A percentile compares a stretch with the other conserved stretches of the same genome.
phyloP scores from a whole-genome alignment of 78 protist species.

The Isochrysis galbana region DNA sequence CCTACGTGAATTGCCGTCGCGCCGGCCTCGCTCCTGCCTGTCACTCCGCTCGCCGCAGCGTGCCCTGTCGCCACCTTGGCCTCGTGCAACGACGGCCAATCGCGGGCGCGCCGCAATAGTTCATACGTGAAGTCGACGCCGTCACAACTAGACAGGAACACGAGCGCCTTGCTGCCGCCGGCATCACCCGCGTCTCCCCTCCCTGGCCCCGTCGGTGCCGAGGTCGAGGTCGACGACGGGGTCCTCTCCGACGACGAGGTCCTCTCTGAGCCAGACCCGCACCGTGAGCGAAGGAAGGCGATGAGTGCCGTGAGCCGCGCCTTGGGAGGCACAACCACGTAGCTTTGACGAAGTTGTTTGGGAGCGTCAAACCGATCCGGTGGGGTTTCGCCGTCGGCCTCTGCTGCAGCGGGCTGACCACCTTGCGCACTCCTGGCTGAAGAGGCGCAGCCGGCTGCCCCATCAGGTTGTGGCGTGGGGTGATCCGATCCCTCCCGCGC shows the following conservation, averaged over 20 bases:
- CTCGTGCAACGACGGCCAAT: not conserved
- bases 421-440: not conserved
- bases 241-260: not conserved
- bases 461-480: too few species aligned
- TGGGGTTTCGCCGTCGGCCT: not conserved
- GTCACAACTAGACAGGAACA: slow-evolving; percentile 54
- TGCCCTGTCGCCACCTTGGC: not conserved
- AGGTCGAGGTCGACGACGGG: too few species aligned
- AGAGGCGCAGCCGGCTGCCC: not conserved
- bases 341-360: slow-evolving; percentile 7
- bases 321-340: slow-evolving; percentile 20
- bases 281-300: not conserved
- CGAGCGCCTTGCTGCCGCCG: slow-evolving; percentile 31
- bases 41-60: not conserved
- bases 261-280: too few species aligned
- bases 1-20: too few species aligned
- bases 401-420: not conserved
- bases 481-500: too few species aligned
- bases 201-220: too few species aligned
- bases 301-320: slow-evolving; percentile 29
- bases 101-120: not conserved
- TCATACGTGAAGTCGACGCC: slow-evolving; percentile 50
- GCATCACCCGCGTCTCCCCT: not conserved
- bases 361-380: not conserved
- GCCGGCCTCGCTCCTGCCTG: too few species aligned